Evolutionary conservation across 495 filamentous ascomycete genomes (phyloP), one percentile per base, ranked within the genome.

Genomic region (Symbiotaphrina buchneri): DNA sequence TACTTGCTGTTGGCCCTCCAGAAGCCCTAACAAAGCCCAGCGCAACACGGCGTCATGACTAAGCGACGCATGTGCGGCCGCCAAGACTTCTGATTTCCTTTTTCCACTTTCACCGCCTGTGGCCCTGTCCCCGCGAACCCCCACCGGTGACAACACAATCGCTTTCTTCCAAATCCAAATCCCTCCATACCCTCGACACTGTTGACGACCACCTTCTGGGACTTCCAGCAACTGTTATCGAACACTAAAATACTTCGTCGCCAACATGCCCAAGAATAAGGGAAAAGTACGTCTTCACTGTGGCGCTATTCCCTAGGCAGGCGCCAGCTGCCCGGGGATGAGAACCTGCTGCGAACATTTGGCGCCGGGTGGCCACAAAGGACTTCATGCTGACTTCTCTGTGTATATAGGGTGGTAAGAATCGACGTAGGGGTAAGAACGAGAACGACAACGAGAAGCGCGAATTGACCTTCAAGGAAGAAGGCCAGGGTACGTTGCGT

Each of bases 391-490:
- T 2, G 24, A 13, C 24, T 26, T 26, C n/a, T 13, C 1, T 26
- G n/a, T 26, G 3, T 18, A n/a, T 39, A 56, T 45, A 94, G 78
- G 87, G 87, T 53, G 87, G 87, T 64, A 97, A 95, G 67, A 97
- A 97, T 58, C 62, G 87, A 51, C 71, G 87, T 61, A 74, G 87
- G 57, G 87, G 87, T 56, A 97, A 95, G 80, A 97, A 97, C 67
- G 87, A 97, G 64, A 95, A 94, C 64, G 83, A 90, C 63, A 93
- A 93, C 48, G 85, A 94, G 63, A 94, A 94, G 71, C 87, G 87
- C 49, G 87, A 97, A 56, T 68, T 97, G 32, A 79, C 79, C 38
- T 97, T 95, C 72, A 94, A 94, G 56, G 87, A 95, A 53, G 87
- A 95, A 44, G 87, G 87, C 39, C 87, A 97, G 66, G 71, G 73